Evolutionary conservation across 139 green algal species (phyloP).

Genomic region (Chlorella sp.): DNA sequence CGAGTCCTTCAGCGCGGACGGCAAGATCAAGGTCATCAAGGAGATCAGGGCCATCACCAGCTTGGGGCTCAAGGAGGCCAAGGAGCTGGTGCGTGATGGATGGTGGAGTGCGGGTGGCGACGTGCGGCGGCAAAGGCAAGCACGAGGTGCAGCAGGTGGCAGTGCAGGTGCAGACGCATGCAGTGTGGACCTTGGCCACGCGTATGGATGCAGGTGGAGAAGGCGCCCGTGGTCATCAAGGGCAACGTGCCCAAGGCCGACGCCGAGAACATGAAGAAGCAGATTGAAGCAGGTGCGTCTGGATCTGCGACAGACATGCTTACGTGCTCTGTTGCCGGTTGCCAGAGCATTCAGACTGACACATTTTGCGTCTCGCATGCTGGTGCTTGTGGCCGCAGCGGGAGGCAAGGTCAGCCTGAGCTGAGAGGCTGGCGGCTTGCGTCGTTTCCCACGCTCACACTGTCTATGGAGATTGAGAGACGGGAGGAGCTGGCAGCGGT

Average conservation of each 20-base stretch:
- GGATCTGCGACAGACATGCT: too few relatives aligned
- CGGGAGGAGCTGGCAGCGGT: too few relatives aligned
- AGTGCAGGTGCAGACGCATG: background rate
- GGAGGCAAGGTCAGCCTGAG: too few relatives aligned
- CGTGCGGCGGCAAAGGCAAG: background rate
- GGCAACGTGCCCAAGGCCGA: conserved; percentile 88
- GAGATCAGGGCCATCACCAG: conserved; percentile 87
- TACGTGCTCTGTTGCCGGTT: too few relatives aligned
- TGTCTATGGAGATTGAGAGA: too few relatives aligned
- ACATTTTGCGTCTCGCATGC: too few relatives aligned
- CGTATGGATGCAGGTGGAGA: conserved; percentile 74
- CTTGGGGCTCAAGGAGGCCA: conserved; percentile 97
- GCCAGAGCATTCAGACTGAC: too few relatives aligned
- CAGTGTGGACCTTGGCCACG: background rate
- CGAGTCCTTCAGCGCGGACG: conserved; percentile 78
- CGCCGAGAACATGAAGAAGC: conserved; percentile 87
- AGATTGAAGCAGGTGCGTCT: conserved; percentile 65
- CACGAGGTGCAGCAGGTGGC: background rate
- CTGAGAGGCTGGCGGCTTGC: too few relatives aligned
- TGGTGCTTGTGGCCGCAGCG: too few relatives aligned
- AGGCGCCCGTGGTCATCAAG: conserved; percentile 85
- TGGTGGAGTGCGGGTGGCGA: too few relatives aligned
- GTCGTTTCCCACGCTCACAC: too few relatives aligned
- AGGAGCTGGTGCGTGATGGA: conserved; percentile 98
- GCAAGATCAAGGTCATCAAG: conserved; percentile 99